Conservation (phyloP, 441 rosid genomes). For the Pelargonium australe region DNA sequence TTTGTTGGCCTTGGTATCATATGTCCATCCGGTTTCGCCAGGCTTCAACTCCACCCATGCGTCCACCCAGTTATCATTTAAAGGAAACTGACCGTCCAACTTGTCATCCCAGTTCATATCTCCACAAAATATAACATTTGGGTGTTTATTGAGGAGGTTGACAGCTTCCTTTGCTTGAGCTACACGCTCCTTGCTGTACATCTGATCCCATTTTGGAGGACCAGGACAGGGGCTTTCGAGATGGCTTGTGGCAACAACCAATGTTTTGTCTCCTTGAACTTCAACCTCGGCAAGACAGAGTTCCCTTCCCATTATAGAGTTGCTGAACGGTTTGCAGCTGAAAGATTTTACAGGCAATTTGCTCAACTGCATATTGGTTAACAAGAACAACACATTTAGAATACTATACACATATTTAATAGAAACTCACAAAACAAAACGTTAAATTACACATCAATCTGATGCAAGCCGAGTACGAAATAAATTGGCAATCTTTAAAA, state of each 20-base stretch:
- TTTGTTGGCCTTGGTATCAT: slow-evolving; percentile 75
- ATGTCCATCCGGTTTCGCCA: slow-evolving; percentile 72
- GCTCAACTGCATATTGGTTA: slow-evolving; percentile 54
- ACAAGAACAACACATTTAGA: neutral
- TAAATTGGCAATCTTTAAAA: too few relatives aligned
- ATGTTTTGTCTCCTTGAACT: slow-evolving; percentile 40
- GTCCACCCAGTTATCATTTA: slow-evolving; percentile 64
- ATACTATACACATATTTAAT: neutral
- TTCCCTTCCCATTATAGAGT: slow-evolving; percentile 82
- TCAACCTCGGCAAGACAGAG: slow-evolving; percentile 62
- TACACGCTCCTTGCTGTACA: slow-evolving; percentile 84
- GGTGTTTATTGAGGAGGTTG: slow-evolving; percentile 38
- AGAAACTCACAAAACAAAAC: too few relatives aligned
- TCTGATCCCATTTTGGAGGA: slow-evolving; percentile 96
- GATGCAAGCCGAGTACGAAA: too few relatives aligned
- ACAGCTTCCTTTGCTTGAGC: slow-evolving; percentile 64
- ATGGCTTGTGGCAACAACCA: slow-evolving; percentile 84
- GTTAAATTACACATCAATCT: neutral
- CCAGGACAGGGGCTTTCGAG: slow-evolving; percentile 92
- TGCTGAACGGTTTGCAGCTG: slow-evolving; percentile 46
- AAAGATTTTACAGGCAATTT: slow-evolving; percentile 66
- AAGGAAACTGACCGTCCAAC: slow-evolving; percentile 72
- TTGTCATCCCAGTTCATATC: slow-evolving; percentile 97
- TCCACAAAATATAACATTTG: slow-evolving; percentile 73
- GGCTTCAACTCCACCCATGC: slow-evolving; percentile 69